Base-by-base conservation (phyloP, 2,329 filamentous ascomycete species). In the Arthrinium phaeospermum region DNA sequence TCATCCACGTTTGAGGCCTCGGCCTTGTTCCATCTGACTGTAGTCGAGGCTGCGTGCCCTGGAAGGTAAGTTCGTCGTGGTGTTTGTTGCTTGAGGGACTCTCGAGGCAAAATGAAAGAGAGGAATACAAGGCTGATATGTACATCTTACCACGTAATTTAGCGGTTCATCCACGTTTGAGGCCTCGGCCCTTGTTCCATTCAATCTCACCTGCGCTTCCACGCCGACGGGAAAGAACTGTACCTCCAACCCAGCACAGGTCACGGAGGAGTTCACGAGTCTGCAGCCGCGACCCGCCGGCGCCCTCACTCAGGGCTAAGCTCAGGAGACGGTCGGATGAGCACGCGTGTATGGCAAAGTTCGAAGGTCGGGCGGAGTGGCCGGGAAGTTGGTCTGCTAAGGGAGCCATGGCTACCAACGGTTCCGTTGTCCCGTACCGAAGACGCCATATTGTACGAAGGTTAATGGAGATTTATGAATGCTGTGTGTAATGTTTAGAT, bases 21-120 rank as follows among this genome's bases (percentile, higher is more conserved):
- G 0, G 70, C 57, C 45, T 45, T 68, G 47, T 69, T 13, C 44
- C 45, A 14, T 72, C 68, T 81, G 46, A 79, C 77, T 22, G 13
- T 81, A 37, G 74, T 77, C 34, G 79, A 81, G 69, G 69, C 47
- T 68, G 78, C 75, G 1, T 81, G 79, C 57, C 74, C 78, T n/a
- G 76, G 72, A 61, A 77, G 71, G 79, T 80, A 51, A 74, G 77
- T 46, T 44, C 49, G 10, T 8, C 37, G 8, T 44, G 4, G 19
- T 19, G 4, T 13, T 7, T 10, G 14, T 24, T 13, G 16, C 10
- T 12, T 12, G 57, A 57, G 57, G 13, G 19, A 8, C n/a, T n/a
- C n/a, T n/a, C n/a, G 16, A 0, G 19, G 44, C 16, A 22, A 22
- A 61, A 37, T 5, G 34, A 12, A n/a, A 30, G 7, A 64, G 10